phyloP scores from a whole-genome alignment of 2,329 filamentous ascomycete species.

The Metarhizium anisopliae region DNA sequence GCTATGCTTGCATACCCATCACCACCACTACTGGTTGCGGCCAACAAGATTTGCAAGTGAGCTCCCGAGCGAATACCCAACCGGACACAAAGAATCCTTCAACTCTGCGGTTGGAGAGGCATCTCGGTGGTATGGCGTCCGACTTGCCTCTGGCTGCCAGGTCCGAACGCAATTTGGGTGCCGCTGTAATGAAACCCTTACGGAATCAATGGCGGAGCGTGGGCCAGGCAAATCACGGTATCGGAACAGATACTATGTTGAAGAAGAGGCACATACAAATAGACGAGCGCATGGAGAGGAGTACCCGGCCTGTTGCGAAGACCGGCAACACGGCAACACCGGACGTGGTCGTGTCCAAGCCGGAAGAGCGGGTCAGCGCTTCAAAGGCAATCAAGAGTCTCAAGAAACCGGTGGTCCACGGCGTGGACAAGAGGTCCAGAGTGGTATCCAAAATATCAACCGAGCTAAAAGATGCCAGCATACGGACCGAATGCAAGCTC shows the following conservation, averaged over 20 bases:
- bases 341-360: not conserved
- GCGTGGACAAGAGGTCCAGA: not conserved
- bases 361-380: too few species aligned
- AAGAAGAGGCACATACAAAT: slow-evolving; percentile 8
- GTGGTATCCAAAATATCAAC: not conserved
- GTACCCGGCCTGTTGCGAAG: not conserved
- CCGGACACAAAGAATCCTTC: not conserved
- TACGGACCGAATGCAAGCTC: too few species aligned
- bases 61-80: not conserved
- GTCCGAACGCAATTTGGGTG: slow-evolving; percentile 10
- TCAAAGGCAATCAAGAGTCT: not conserved
- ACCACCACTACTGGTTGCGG: slow-evolving; percentile 52
- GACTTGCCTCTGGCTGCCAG: slow-evolving; percentile 12
- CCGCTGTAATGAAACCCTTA: slow-evolving; percentile 11
- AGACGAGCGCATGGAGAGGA: slow-evolving; percentile 6
- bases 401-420: not conserved
- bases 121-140: slow-evolving; percentile 12
- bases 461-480: not conserved
- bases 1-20: slow-evolving; percentile 48
- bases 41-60: slow-evolving; percentile 12
- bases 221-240: slow-evolving; percentile 9
- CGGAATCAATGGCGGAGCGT: slow-evolving; percentile 19
- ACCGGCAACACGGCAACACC: slow-evolving; percentile 1
- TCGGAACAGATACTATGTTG: slow-evolving; percentile 22
- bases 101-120: not conserved